A percentile compares a stretch with the other conserved stretches of the same genome.
phyloP scores from a whole-genome alignment of 345 rosid species.

The Bruguiera gymnorhiza region DNA sequence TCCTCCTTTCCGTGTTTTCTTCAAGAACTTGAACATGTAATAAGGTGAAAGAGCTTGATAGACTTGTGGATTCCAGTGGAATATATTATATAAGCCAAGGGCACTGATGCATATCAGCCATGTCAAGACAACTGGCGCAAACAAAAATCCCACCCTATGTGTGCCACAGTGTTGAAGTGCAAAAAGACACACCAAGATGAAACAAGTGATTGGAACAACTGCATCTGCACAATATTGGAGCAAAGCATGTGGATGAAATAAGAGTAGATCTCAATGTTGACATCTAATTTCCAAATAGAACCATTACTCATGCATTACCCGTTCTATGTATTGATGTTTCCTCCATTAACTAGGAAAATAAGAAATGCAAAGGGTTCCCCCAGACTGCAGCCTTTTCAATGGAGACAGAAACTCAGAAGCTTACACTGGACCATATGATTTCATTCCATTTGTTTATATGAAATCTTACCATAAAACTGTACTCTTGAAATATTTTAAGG shows the following conservation, averaged over 20 bases:
- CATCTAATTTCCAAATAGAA: neutral
- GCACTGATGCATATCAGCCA: constrained; percentile 91
- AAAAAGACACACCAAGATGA: constrained; percentile 90
- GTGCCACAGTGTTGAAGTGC: constrained; percentile 99
- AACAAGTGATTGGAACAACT: constrained; percentile 89
- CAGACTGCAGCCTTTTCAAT: neutral
- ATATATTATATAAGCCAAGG: constrained; percentile 84
- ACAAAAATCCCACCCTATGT: constrained; percentile 82
- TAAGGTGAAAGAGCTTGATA: constrained; percentile 93
- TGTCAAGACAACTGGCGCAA: constrained; percentile 78
- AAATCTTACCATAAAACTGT: too few relatives aligned
- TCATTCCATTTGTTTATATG: too few relatives aligned
- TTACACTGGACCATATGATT: too few relatives aligned
- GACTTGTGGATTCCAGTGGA: constrained; percentile 79
- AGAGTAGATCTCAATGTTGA: neutral
- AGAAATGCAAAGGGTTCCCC: neutral
- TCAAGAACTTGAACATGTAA: constrained; percentile 96
- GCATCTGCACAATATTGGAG: constrained; percentile 61
- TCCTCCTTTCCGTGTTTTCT: constrained; percentile 84
- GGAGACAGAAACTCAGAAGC: neutral
- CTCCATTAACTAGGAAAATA: neutral
- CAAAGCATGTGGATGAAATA: neutral
- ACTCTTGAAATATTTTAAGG: too few relatives aligned
- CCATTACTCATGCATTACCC: neutral
- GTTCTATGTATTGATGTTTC: neutral